Conservation (phyloP, 2,329 filamentous ascomycete species). For the Stenocarpella maydis region DNA sequence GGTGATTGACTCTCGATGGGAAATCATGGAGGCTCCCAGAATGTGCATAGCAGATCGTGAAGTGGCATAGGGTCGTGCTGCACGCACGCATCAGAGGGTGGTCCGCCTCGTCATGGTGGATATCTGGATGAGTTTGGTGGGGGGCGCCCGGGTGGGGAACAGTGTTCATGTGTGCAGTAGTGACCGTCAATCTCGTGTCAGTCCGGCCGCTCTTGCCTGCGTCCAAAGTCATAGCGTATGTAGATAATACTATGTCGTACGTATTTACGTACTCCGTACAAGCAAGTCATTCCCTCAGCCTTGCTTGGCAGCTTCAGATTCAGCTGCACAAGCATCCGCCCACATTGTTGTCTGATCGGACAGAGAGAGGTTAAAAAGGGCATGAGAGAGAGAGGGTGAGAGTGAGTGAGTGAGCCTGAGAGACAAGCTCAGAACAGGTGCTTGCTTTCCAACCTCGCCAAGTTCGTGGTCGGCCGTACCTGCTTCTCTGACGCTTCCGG, state of each 20-base stretch:
- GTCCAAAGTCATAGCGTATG: no score
- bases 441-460: slow-evolving; percentile 17
- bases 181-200: slow-evolving; percentile 11
- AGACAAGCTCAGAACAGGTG: neutral
- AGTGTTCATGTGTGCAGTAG: no score
- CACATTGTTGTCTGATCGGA: no score
- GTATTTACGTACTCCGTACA: neutral
- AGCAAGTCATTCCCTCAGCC: slow-evolving; percentile 26
- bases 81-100: slow-evolving; percentile 25
- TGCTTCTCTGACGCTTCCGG: slow-evolving; percentile 16
- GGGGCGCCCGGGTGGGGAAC: neutral
- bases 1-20: neutral
- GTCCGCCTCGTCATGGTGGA: slow-evolving; percentile 15
- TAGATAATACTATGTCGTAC: no score
- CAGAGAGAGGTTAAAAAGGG: no score
- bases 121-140: neutral
- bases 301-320: slow-evolving; percentile 26
- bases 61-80: slow-evolving; percentile 21
- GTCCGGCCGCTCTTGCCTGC: no score
- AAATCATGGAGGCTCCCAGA: neutral
- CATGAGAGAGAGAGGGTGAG: neutral
- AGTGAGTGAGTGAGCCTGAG: neutral
- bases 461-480: neutral
- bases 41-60: slow-evolving; percentile 7
- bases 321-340: slow-evolving; percentile 23